Percentiles rank a stretch among this genome's conserved stretches.
Conservation (phyloP, 768 basidiomycete genomes). For the Collybiopsis confluens region DNA sequence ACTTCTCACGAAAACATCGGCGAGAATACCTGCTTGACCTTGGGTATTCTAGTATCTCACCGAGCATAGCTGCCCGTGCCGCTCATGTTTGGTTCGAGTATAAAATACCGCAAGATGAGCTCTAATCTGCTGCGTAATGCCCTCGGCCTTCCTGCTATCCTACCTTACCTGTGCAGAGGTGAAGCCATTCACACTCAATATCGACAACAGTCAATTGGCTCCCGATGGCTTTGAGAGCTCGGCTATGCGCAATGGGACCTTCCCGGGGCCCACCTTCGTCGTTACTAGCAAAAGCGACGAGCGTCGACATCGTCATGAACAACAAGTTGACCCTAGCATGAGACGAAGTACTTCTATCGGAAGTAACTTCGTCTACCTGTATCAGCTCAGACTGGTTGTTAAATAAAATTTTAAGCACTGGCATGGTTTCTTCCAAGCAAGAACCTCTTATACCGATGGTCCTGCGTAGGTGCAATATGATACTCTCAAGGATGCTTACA, state of each 20-base stretch:
- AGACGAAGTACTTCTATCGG: slow-evolving; percentile 23
- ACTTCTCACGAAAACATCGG: background rate
- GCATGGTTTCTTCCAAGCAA: slow-evolving; percentile 20
- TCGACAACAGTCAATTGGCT: slow-evolving; percentile 28
- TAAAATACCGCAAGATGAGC: background rate
- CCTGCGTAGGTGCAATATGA: slow-evolving; percentile 8
- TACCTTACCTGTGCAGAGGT: background rate
- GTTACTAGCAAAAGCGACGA: slow-evolving; percentile 20
- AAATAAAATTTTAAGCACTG: slow-evolving; percentile 14
- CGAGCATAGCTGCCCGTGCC: background rate
- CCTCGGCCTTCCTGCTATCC: background rate
- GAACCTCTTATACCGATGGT: slow-evolving; percentile 21
- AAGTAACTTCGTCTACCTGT: no score
- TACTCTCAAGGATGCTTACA: background rate
- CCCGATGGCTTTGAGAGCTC: slow-evolving; percentile 31
- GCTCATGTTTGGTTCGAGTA: background rate
- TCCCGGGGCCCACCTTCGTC: slow-evolving; percentile 17
- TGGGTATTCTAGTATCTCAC: background rate
- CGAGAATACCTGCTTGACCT: background rate
- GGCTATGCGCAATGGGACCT: background rate
- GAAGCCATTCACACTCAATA: slow-evolving; percentile 15
- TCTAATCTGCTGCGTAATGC: background rate
- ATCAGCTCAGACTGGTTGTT: no score
- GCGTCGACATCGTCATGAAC: slow-evolving; percentile 18
- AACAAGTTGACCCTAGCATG: slow-evolving; percentile 20